Evolutionary conservation across 306 rosid genomes (phyloP), one percentile per base, ranked within the genome.

Genomic region (Hippophae rhamnoides): DNA sequence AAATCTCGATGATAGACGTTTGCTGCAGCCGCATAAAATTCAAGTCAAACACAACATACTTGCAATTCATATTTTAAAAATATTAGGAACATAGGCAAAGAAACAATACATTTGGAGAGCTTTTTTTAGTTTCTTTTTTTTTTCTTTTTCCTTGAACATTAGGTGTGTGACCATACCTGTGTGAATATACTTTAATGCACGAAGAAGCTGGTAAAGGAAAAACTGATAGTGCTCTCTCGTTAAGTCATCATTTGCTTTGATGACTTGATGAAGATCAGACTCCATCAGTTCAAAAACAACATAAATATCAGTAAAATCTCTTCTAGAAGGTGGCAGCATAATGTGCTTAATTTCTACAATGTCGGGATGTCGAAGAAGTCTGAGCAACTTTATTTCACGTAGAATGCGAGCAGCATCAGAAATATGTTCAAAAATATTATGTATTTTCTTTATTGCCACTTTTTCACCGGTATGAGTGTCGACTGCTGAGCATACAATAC

Each of bases 261-360:
- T 90, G 73, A 90, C 98, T 76, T 90, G 96, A 85, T 90, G 98
- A 69, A 90, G 83, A 81, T 90, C 98, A 42, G 95, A 87, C 50
- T 90, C 95, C 97, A 90, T 84, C 62, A 82, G 86, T 86, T 90
- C 95, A 70, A 90, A 90, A 69, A 90, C 98, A 70, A 90, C 96
- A 67, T 82, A 90, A 60, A 90, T 87, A 71, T 90, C 98, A 73
- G 81, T 90, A 13, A 90, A 90, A 64, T 80, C 96, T 69, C 84
- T 81, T 63, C 84, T 76, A 47, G 96, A 83, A 73, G 98, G 95
- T 13, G 96, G 96, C 65, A 90, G 56, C 83, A 90, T 85, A 69
- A 90, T 73, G 70, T 90, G 98, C 54, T 90, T 84, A 62, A 90
- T 90, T 81, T 90, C 98, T 52, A 90, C 98, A 54, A 90, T 90